Conservation (phyloP, 306 rosid species). For the Lathyrus oleraceus region DNA sequence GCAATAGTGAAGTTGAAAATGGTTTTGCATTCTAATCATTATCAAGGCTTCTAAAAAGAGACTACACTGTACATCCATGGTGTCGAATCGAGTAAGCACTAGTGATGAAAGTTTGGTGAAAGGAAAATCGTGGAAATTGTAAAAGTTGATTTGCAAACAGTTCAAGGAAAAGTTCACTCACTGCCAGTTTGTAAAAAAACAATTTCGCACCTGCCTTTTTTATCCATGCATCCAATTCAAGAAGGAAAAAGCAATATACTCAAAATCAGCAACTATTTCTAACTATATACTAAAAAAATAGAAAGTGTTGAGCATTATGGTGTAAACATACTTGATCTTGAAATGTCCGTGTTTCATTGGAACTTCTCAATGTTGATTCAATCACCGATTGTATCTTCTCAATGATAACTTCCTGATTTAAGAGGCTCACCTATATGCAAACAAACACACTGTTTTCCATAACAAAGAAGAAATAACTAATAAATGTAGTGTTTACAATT, state of each 20-base stretch:
- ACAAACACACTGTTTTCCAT: constrained; percentile 12
- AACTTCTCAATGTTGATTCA: constrained; percentile 82
- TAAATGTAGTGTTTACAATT: constrained; percentile 1
- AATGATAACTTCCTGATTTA: constrained; percentile 85
- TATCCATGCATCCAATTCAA: constrained; percentile 9
- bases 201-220: constrained; percentile 13
- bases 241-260: constrained; percentile 1
- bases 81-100: not conserved
- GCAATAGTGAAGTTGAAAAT: constrained; percentile 11
- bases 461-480: constrained; percentile 18
- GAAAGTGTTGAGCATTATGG: constrained; percentile 6
- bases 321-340: constrained; percentile 68
- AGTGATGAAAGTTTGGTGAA: not conserved
- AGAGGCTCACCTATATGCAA: constrained; percentile 73
- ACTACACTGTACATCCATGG: not conserved
- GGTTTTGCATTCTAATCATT: constrained; percentile 3
- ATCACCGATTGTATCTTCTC: constrained; percentile 84
- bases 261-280: constrained; percentile 30
- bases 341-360: constrained; percentile 69
- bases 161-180: not conserved
- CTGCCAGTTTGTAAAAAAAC: constrained; percentile 1
- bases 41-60: constrained; percentile 13
- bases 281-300: constrained; percentile 20
- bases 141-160: constrained; percentile 6
- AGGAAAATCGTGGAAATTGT: constrained; percentile 12